Conservation (phyloP, 23 red algal species). For the Agarophyton chilense region DNA sequence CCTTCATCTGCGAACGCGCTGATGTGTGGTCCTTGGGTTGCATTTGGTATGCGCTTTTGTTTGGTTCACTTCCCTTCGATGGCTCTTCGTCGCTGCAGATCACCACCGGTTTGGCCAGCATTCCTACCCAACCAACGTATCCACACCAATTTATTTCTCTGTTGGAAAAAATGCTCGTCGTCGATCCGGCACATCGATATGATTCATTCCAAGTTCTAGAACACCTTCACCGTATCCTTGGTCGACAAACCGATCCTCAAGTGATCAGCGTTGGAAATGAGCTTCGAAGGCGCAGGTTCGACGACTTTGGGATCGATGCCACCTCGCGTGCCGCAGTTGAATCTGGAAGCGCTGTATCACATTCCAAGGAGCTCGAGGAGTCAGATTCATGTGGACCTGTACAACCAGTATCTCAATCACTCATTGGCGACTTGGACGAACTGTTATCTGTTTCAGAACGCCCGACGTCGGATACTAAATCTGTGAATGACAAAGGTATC, state of each 20-base stretch:
- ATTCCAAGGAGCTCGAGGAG: background rate
- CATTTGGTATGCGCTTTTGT: slow-evolving; percentile 82
- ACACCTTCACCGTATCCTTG: background rate
- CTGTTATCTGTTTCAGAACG: slow-evolving; percentile 1
- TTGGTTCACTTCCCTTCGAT: slow-evolving; percentile 74
- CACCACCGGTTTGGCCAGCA: slow-evolving; percentile 26
- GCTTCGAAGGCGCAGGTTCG: background rate
- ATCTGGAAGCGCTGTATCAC: background rate
- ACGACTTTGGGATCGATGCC: slow-evolving; percentile 21
- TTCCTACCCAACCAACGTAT: slow-evolving; percentile 53
- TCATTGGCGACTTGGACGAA: slow-evolving; percentile 2
- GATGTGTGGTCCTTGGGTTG: slow-evolving; percentile 97
- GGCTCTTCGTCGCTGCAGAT: slow-evolving; percentile 69
- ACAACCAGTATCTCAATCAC: background rate
- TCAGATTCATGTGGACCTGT: background rate
- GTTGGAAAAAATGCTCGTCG: slow-evolving; percentile 65
- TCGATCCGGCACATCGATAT: slow-evolving; percentile 50
- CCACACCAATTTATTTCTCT: slow-evolving; percentile 37
- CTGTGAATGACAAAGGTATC: too few species aligned
- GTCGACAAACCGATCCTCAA: slow-evolving; percentile 1
- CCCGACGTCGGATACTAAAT: background rate
- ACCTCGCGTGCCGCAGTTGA: background rate
- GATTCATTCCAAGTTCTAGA: slow-evolving; percentile 64
- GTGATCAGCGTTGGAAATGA: background rate
- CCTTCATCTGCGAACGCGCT: slow-evolving; percentile 58